phyloP scores from a whole-genome alignment of 306 rosid species.

The Nissolia schottii region DNA sequence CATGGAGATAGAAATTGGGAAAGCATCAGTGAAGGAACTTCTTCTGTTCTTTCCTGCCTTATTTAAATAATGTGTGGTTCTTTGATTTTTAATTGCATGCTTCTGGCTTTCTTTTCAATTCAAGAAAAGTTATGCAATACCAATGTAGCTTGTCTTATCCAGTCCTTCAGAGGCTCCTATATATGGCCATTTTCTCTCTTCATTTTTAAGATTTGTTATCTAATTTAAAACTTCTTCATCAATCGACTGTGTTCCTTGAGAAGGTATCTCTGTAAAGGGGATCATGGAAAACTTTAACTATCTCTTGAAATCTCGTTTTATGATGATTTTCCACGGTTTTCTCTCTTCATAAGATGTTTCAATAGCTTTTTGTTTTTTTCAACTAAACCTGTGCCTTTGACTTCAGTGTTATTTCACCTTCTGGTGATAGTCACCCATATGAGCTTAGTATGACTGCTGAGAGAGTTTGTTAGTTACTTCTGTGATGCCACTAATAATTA shows the following conservation, averaged over 20 bases:
- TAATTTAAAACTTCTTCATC: background rate
- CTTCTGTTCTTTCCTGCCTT: constrained; percentile 20
- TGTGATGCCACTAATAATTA: background rate
- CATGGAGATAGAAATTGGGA: no score
- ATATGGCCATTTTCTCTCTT: background rate
- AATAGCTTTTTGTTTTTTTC: background rate
- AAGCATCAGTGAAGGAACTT: constrained; percentile 16
- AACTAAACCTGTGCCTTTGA: background rate
- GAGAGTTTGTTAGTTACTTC: background rate
- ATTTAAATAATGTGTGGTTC: background rate
- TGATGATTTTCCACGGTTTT: background rate
- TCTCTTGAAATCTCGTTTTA: background rate
- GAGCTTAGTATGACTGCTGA: background rate
- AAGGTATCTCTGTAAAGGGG: background rate
- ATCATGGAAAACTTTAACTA: background rate
- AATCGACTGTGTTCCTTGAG: background rate
- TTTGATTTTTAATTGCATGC: background rate
- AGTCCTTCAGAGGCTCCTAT: background rate
- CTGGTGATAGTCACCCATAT: background rate
- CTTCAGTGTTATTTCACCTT: background rate
- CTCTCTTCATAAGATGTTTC: background rate
- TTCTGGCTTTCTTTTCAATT: background rate
- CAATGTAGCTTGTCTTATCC: background rate
- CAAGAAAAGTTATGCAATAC: background rate
- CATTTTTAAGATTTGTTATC: background rate